A percentile compares a stretch with the other conserved stretches of the same genome.
phyloP scores from a whole-genome alignment of 2,329 filamentous ascomycete genomes.

The Apiospora aurea region DNA sequence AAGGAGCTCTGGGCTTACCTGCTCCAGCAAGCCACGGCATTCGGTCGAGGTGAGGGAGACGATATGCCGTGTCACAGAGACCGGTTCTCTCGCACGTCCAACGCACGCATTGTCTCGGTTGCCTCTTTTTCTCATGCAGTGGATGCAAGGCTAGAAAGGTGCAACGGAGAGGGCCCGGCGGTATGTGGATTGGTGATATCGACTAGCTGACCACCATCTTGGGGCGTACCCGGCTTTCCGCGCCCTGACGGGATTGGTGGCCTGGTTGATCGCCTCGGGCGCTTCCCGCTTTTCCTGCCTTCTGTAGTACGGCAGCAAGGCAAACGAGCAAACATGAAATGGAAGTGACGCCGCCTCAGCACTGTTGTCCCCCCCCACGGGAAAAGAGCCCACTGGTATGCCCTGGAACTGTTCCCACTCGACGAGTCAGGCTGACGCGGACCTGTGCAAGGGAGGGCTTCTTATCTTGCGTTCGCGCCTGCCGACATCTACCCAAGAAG shows the following conservation, averaged over 20 bases:
- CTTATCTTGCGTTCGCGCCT: not conserved
- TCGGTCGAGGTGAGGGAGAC: not conserved
- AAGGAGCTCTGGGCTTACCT: not conserved
- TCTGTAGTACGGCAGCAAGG: constrained; percentile 17
- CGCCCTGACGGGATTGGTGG: constrained; percentile 1
- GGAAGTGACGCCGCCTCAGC: not conserved
- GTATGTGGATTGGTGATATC: not conserved
- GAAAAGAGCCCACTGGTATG: not conserved
- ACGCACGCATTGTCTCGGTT: not conserved
- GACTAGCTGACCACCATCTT: constrained; percentile 3
- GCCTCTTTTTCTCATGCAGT: not conserved
- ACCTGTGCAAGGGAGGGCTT: not conserved
- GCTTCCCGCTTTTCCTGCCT: constrained; percentile 10
- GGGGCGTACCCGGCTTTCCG: not conserved
- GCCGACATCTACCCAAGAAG: constrained; percentile 1
- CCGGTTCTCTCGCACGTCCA: not conserved
- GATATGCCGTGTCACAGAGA: not conserved
- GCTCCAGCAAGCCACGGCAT: not conserved
- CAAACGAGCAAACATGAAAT: not conserved
- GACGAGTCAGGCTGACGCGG: constrained; percentile 11
- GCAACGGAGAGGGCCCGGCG: not conserved
- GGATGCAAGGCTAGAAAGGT: not conserved
- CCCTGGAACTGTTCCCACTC: not conserved
- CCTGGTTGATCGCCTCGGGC: constrained; percentile 9
- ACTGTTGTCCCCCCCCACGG: not conserved